A percentile compares a stretch with the other conserved stretches of the same genome.
phyloP scores from a whole-genome alignment of 768 basidiomycete species.

The Pleurotus sapidus region DNA sequence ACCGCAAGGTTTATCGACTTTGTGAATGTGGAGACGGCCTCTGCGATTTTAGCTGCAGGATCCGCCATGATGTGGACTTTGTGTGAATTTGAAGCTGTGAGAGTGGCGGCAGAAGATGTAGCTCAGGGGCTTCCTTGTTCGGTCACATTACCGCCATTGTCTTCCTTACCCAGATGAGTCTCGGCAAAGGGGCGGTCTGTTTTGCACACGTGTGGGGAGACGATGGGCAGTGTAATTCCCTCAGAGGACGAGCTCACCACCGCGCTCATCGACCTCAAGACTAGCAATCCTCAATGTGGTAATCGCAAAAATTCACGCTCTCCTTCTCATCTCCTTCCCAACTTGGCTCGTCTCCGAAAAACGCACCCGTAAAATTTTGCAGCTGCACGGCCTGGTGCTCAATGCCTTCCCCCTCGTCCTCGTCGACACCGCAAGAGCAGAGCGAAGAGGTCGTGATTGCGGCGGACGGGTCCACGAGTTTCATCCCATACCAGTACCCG shows the following conservation, averaged over 20 bases:
- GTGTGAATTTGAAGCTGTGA: neutral
- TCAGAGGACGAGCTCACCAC: constrained; percentile 60
- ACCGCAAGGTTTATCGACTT: constrained; percentile 21
- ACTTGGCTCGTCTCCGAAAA: constrained; percentile 85
- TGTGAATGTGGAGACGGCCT: constrained; percentile 21
- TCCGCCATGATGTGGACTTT: neutral
- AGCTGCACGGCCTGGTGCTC: constrained; percentile 50
- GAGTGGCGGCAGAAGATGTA: neutral
- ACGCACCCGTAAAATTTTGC: constrained; percentile 69
- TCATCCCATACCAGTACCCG: constrained; percentile 38
- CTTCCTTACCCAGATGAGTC: too few relatives aligned
- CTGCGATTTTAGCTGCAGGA: constrained; percentile 17
- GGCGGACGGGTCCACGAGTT: constrained; percentile 1
- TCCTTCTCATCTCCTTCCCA: constrained; percentile 56
- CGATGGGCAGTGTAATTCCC: constrained; percentile 27
- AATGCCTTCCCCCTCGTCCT: constrained; percentile 12
- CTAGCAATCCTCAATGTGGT: constrained; percentile 62
- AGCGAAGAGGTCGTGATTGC: constrained; percentile 11
- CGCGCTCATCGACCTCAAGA: constrained; percentile 53
- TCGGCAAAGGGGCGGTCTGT: too few relatives aligned
- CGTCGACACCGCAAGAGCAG: constrained; percentile 9
- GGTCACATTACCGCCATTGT: too few relatives aligned
- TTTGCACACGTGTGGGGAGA: neutral
- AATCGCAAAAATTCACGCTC: constrained; percentile 65
- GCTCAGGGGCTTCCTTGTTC: neutral